Percentiles rank a stretch among this genome's conserved stretches.
Evolutionary conservation across 2,329 filamentous ascomycete species (phyloP).

Genomic region (Phialocephala sp.): DNA sequence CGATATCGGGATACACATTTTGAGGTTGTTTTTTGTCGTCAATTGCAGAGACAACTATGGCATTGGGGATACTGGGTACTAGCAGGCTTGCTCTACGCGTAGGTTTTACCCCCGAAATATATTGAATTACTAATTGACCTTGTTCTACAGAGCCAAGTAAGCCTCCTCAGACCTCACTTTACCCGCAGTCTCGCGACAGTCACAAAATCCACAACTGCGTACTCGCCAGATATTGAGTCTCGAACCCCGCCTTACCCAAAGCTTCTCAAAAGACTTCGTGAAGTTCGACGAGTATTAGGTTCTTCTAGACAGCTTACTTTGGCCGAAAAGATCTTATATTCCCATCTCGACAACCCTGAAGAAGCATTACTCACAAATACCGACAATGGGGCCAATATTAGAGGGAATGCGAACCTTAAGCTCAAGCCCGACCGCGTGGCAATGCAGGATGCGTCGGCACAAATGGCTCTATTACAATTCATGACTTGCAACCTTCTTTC

Average conservation of each 20-base stretch:
- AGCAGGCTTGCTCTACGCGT: slow-evolving; percentile 42
- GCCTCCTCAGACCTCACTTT: slow-evolving; percentile 28
- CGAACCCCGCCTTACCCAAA: slow-evolving; percentile 77
- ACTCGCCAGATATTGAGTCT: slow-evolving; percentile 40
- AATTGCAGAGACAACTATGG: slow-evolving; percentile 35
- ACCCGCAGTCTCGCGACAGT: slow-evolving; percentile 41
- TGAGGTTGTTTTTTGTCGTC: background rate
- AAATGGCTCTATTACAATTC: slow-evolving; percentile 98
- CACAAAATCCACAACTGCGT: slow-evolving; percentile 27
- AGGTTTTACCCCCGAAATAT: slow-evolving; percentile 7
- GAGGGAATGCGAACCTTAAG: slow-evolving; percentile 90
- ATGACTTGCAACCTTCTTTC: slow-evolving; percentile 92
- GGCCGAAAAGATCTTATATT: slow-evolving; percentile 98
- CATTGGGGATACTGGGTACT: slow-evolving; percentile 40
- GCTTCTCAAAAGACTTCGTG: slow-evolving; percentile 76
- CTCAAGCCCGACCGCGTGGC: slow-evolving; percentile 97
- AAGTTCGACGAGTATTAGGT: slow-evolving; percentile 77
- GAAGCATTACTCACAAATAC: slow-evolving; percentile 85
- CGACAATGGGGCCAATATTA: slow-evolving; percentile 80
- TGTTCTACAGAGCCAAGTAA: slow-evolving; percentile 31
- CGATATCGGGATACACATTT: slow-evolving; percentile 3
- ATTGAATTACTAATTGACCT: slow-evolving; percentile 30
- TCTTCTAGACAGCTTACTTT: slow-evolving; percentile 71
- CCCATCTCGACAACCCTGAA: slow-evolving; percentile 88
- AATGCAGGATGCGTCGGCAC: slow-evolving; percentile 98